Conservation (phyloP, 345 rosid genomes). For the Nasturtium officinale region DNA sequence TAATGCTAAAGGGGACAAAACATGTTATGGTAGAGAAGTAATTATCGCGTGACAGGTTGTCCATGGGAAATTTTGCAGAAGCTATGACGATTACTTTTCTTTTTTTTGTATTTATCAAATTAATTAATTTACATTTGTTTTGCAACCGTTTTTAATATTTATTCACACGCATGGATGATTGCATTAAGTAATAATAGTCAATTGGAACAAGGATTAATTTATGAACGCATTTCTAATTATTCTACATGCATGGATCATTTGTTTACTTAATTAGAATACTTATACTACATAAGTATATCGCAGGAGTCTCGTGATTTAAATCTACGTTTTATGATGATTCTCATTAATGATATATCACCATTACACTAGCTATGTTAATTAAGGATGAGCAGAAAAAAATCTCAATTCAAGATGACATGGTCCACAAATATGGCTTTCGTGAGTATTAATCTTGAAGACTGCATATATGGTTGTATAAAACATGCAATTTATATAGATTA, state of each 20-base stretch:
- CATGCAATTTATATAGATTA: neutral
- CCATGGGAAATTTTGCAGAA: conserved; percentile 43
- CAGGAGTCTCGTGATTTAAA: no score
- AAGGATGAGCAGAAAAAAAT: neutral
- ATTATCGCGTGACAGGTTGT: conserved; percentile 47
- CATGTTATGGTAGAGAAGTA: conserved; percentile 47
- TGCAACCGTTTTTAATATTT: conserved; percentile 8
- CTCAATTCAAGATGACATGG: conserved; percentile 5
- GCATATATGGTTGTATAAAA: neutral
- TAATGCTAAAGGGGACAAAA: conserved; percentile 47
- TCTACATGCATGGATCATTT: no score
- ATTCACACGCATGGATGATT: conserved; percentile 41
- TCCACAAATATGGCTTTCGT: conserved; percentile 8
- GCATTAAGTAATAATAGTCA: neutral
- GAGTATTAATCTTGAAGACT: conserved; percentile 20
- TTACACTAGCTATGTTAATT: neutral
- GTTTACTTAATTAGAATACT: no score
- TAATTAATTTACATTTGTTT: neutral
- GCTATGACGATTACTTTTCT: conserved; percentile 40
- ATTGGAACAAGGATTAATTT: neutral
- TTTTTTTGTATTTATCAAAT: neutral
- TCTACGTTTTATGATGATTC: neutral
- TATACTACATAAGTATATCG: no score
- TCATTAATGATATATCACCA: neutral
- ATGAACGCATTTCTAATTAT: no score